A percentile compares a stretch with the other conserved stretches of the same genome.
These are phyloP conservation scores for Manihot esculenta DNA, from an alignment of 441 rosid genomes.

Conservation along the genomic window DNA sequence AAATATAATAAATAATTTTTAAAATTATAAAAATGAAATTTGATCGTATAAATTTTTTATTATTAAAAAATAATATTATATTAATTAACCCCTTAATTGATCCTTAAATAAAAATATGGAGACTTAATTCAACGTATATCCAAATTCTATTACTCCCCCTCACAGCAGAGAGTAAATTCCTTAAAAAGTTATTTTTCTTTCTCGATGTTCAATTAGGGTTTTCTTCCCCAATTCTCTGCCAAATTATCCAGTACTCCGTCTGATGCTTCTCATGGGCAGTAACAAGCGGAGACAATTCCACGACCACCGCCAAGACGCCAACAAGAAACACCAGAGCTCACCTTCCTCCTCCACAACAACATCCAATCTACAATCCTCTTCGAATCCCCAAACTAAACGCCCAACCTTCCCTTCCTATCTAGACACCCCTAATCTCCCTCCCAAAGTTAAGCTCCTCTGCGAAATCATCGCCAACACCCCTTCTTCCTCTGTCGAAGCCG, in stretches of 20 bases:
- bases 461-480: conserved; percentile 49
- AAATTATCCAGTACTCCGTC: background rate
- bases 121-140: too few relatives aligned
- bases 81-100: too few relatives aligned
- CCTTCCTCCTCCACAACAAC: background rate
- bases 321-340: background rate
- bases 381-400: conserved; percentile 3
- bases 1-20: too few relatives aligned
- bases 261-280: conserved; percentile 15
- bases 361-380: background rate
- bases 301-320: conserved; percentile 1
- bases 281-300: conserved; percentile 18
- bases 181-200: too few relatives aligned
- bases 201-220: background rate
- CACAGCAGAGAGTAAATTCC: too few relatives aligned
- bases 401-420: conserved; percentile 40
- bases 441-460: conserved; percentile 40
- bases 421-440: conserved; percentile 39
- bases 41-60: too few relatives aligned
- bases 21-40: too few relatives aligned
- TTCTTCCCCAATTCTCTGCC: background rate
- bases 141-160: too few relatives aligned
- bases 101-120: too few relatives aligned
- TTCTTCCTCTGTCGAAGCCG: conserved; percentile 39
- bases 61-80: too few relatives aligned